Evolutionary conservation across 257 asterid genomes (phyloP).

Genomic region (Anisodus tanguticus): DNA sequence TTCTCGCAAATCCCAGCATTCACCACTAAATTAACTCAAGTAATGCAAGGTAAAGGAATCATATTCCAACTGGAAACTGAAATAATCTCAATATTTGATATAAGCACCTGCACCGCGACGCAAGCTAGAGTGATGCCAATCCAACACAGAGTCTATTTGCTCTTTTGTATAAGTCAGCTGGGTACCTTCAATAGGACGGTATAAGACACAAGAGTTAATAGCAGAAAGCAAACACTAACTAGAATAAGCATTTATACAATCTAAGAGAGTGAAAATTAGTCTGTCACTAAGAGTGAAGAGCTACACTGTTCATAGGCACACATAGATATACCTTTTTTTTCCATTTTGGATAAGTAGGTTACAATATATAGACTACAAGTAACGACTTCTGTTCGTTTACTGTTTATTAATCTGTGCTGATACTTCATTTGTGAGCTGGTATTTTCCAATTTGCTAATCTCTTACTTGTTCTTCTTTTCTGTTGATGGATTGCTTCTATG

Average conservation of each 20-base stretch:
- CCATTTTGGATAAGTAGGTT: neutral
- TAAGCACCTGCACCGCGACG: constrained; percentile 81
- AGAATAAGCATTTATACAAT: neutral
- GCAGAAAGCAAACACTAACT: constrained; percentile 10
- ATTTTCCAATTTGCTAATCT: constrained; percentile 5
- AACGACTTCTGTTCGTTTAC: neutral
- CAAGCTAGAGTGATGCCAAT: constrained; percentile 90
- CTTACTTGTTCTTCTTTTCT: constrained; percentile 1
- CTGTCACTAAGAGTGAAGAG: neutral
- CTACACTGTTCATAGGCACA: neutral
- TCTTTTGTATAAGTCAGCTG: constrained; percentile 74
- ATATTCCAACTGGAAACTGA: neutral
- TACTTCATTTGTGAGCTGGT: neutral
- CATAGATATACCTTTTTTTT: neutral
- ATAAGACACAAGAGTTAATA: constrained; percentile 8
- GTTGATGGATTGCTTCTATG: neutral
- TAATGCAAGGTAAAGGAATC: neutral
- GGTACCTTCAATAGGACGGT: constrained; percentile 62
- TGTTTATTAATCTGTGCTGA: neutral
- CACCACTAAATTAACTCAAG: constrained; percentile 11
- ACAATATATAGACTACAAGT: neutral
- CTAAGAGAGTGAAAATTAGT: neutral
- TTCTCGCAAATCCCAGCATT: neutral
- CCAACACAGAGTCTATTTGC: constrained; percentile 85
- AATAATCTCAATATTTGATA: constrained; percentile 21